These are phyloP conservation scores for Rubroshorea leprosula DNA, from an alignment of 345 rosid genomes.

Conservation along the genomic window DNA sequence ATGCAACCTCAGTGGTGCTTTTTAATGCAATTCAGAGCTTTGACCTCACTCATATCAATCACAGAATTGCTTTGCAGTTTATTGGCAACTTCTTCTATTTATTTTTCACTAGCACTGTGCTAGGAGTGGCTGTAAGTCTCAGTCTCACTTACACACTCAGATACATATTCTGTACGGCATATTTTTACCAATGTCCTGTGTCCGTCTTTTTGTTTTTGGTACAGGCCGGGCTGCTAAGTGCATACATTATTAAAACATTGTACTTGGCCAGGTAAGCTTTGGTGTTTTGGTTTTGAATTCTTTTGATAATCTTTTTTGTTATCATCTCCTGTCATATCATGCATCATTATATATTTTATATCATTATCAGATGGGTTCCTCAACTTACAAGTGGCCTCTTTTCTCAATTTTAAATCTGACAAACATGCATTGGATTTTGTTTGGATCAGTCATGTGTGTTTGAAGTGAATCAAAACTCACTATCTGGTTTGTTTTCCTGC, in stretches of 20 bases:
- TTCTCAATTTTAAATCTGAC: too few species aligned
- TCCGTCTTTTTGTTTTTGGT: neutral
- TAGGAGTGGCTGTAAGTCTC: conserved; percentile 70
- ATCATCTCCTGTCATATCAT: neutral
- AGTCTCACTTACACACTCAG: neutral
- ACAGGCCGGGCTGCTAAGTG: conserved; percentile 89
- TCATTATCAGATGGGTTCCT: too few species aligned
- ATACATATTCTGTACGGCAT: neutral
- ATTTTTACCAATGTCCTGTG: conserved; percentile 2
- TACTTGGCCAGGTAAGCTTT: conserved; percentile 81
- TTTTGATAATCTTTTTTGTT: neutral
- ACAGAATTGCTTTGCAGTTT: conserved; percentile 55
- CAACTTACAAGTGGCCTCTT: too few species aligned
- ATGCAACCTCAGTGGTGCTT: conserved; percentile 96
- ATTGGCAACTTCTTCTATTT: conserved; percentile 68
- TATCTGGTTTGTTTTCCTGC: too few species aligned
- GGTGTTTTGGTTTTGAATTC: conserved; percentile 6
- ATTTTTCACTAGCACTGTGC: conserved; percentile 80
- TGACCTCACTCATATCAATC: conserved; percentile 62
- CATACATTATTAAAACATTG: conserved; percentile 79
- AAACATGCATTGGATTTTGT: too few species aligned
- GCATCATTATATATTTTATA: too few species aligned
- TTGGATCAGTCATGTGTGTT: too few species aligned
- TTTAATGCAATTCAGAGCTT: conserved; percentile 97
- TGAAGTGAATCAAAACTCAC: too few species aligned